Evolutionary conservation across 768 basidiomycete species (phyloP).

Genomic region (Suillus occidentalis): DNA sequence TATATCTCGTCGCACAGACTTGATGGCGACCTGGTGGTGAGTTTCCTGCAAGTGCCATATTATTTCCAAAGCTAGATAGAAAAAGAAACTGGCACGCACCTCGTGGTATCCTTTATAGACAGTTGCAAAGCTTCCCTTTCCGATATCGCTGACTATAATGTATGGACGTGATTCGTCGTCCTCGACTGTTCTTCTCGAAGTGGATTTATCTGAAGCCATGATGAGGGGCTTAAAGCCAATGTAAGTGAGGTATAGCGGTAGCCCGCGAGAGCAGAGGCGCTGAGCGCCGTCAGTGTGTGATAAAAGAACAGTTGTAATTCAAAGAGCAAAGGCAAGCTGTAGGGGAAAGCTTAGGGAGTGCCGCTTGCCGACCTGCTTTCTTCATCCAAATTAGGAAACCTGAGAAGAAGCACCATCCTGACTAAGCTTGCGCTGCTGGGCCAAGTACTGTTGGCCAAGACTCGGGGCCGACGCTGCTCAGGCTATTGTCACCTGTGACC

Average conservation of each 20-base stretch:
- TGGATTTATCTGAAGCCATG: conserved; percentile 30
- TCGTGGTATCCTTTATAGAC: conserved; percentile 94
- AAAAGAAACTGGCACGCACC: conserved; percentile 44
- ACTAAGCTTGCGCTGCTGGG: conserved; percentile 1
- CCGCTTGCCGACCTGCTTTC: background rate
- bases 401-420: conserved; percentile 3
- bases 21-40: conserved; percentile 83
- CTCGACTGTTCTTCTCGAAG: conserved; percentile 38
- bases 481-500: background rate
- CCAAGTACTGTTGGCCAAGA: no score
- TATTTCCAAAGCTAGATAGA: background rate
- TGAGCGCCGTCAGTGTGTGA: background rate
- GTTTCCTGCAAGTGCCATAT: conserved; percentile 55
- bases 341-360: conserved; percentile 3
- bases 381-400: conserved; percentile 3
- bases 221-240: background rate
- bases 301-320: background rate
- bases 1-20: conserved; percentile 86
- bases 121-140: conserved; percentile 93
- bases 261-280: conserved; percentile 4
- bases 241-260: conserved; percentile 1
- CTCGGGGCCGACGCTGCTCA: no score
- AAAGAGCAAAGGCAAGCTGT: background rate
- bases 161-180: conserved; percentile 78
- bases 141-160: conserved; percentile 72